phyloP scores from a whole-genome alignment of 139 green algal species.

The Picochlorum sp. region DNA sequence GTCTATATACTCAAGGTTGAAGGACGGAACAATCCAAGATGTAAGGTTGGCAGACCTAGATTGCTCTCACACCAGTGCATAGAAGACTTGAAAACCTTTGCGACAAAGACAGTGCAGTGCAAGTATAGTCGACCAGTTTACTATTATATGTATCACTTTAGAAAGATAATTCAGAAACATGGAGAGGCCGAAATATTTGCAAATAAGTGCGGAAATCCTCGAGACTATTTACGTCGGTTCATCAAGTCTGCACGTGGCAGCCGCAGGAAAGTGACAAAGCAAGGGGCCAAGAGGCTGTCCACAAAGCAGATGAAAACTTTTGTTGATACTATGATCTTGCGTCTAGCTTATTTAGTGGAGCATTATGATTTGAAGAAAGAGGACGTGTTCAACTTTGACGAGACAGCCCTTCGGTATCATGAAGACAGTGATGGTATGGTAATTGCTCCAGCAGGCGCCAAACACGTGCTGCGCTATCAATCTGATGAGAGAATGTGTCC shows the following conservation, averaged over 20 bases:
- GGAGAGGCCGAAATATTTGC: neutral
- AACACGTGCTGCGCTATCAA: neutral
- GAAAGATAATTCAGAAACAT: neutral
- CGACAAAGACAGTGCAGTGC: neutral
- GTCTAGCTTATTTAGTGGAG: neutral
- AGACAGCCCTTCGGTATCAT: neutral
- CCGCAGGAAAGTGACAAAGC: neutral
- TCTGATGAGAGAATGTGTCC: neutral
- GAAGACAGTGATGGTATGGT: neutral
- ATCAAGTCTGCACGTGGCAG: neutral
- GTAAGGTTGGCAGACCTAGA: neutral
- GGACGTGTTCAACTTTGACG: constrained; percentile 1
- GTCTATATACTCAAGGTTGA: neutral
- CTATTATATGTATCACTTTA: neutral
- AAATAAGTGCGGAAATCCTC: neutral
- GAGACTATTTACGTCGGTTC: neutral
- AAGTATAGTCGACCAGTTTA: neutral
- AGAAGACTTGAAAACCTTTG: neutral
- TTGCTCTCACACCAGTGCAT: neutral
- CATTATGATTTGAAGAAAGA: neutral
- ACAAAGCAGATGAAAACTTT: neutral
- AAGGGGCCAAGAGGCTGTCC: neutral
- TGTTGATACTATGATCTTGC: neutral
- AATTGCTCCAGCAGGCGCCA: neutral
- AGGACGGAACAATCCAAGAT: neutral